Percentiles rank a stretch among this genome's conserved stretches.
Evolutionary conservation across 192 early-diverging fungal genomes (phyloP).

Genomic region (Coemansia interrupta): DNA sequence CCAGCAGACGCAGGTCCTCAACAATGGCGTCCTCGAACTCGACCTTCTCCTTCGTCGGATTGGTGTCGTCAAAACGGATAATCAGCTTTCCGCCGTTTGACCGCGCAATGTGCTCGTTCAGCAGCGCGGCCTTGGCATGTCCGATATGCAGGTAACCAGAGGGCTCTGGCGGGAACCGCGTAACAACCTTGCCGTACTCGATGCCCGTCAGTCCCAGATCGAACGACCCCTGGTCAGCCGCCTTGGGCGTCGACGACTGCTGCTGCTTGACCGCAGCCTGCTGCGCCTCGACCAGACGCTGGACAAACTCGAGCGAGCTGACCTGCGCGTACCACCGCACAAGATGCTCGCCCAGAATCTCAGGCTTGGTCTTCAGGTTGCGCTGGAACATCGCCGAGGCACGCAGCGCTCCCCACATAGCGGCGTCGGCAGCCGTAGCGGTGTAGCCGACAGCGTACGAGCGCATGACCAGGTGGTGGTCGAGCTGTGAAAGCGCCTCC

Average conservation of each 20-base stretch:
- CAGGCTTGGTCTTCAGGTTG: constrained; percentile 66
- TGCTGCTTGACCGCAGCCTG: constrained; percentile 10
- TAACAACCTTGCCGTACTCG: constrained; percentile 85
- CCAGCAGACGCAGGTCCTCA: constrained; percentile 88
- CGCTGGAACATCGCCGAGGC: constrained; percentile 75
- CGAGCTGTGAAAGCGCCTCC: constrained; percentile 62
- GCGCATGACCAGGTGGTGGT: constrained; percentile 80
- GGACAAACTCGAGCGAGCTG: constrained; percentile 55
- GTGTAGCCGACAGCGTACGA: constrained; percentile 78
- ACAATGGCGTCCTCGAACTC: constrained; percentile 96
- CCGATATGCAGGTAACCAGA: constrained; percentile 98
- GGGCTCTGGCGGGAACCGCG: constrained; percentile 98
- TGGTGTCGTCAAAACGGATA: constrained; percentile 97
- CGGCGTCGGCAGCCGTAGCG: constrained; percentile 75
- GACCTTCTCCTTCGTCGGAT: constrained; percentile 92
- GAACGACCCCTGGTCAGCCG: constrained; percentile 84
- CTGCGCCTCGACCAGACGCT: constrained; percentile 33
- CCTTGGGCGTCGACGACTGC: constrained; percentile 22
- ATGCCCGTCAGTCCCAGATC: constrained; percentile 84
- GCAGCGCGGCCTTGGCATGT: constrained; percentile 95
- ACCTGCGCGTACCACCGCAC: constrained; percentile 80
- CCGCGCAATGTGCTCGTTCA: constrained; percentile 96
- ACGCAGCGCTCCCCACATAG: constrained; percentile 83
- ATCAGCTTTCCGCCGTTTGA: constrained; percentile 89
- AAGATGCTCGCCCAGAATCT: constrained; percentile 64